Percentiles rank a stretch among this genome's conserved stretches.
phyloP scores from a whole-genome alignment of 306 rosid species.

The Pyrus bretschneideri region DNA sequence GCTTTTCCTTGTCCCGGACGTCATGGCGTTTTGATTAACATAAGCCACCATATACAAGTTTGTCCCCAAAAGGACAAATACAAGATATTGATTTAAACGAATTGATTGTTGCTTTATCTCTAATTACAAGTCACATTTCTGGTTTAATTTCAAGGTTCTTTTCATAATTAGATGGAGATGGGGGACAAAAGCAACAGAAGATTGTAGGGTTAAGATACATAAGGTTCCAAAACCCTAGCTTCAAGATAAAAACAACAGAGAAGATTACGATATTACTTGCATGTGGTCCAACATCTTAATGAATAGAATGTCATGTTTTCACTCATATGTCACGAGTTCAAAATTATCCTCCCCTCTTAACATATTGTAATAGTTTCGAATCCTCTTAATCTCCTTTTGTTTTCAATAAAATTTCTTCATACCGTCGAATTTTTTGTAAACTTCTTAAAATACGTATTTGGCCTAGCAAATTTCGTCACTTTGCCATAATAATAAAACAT shows the following conservation, averaged over 20 bases:
- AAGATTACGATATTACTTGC: neutral
- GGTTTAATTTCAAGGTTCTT: neutral
- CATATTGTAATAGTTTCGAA: too few species aligned
- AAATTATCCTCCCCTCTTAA: too few species aligned
- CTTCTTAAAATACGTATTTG: too few species aligned
- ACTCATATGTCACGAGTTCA: too few species aligned
- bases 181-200: neutral
- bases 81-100: neutral
- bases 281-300: too few species aligned
- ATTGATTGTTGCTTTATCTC: neutral
- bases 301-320: too few species aligned
- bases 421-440: too few species aligned
- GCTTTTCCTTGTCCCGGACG: neutral
- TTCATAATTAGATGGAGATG: neutral
- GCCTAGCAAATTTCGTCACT: neutral
- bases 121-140: neutral
- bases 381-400: too few species aligned
- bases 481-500: neutral
- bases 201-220: neutral
- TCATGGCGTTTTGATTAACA: neutral
- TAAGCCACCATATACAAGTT: neutral
- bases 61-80: neutral
- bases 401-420: too few species aligned
- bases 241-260: neutral
- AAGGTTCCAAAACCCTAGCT: neutral